Conservation (phyloP, 768 basidiomycete genomes). For the Boletus bicolor region DNA sequence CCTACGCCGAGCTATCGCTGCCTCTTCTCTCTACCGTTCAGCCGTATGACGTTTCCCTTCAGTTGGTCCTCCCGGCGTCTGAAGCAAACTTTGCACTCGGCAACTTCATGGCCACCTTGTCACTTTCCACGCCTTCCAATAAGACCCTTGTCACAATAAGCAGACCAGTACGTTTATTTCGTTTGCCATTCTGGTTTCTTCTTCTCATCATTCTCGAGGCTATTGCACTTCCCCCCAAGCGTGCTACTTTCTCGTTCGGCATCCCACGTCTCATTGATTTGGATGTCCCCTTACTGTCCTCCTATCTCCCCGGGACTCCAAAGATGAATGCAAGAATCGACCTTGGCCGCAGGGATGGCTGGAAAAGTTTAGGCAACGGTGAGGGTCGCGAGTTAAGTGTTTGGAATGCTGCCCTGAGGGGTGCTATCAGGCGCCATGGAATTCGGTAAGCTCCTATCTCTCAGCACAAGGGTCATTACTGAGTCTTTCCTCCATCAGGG, state of each 20-base stretch:
- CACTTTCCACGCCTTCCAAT: constrained; percentile 56
- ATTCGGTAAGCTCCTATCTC: constrained; percentile 51
- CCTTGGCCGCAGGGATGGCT: constrained; percentile 69
- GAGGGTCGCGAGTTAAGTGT: constrained; percentile 74
- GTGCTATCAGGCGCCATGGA: constrained; percentile 62
- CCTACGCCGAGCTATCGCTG: constrained; percentile 58
- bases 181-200: not conserved
- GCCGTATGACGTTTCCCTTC: constrained; percentile 72
- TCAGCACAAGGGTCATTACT: not conserved
- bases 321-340: constrained; percentile 58
- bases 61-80: constrained; percentile 60
- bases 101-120: constrained; percentile 79
- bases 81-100: constrained; percentile 71
- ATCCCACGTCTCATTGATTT: constrained; percentile 44
- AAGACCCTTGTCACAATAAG: constrained; percentile 59
- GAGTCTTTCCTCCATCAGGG: constrained; percentile 39
- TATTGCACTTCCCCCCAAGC: constrained; percentile 46
- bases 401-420: constrained; percentile 55
- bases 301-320: constrained; percentile 48
- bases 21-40: constrained; percentile 56
- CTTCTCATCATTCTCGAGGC: constrained; percentile 42
- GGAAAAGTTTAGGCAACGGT: constrained; percentile 67
- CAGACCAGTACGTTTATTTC: constrained; percentile 53
- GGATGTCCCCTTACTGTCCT: constrained; percentile 54
- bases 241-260: constrained; percentile 33